Percentiles rank a stretch among this genome's conserved stretches.
phyloP scores from a whole-genome alignment of 169 alveolate species.

The Cryptosporidium andersoni region DNA sequence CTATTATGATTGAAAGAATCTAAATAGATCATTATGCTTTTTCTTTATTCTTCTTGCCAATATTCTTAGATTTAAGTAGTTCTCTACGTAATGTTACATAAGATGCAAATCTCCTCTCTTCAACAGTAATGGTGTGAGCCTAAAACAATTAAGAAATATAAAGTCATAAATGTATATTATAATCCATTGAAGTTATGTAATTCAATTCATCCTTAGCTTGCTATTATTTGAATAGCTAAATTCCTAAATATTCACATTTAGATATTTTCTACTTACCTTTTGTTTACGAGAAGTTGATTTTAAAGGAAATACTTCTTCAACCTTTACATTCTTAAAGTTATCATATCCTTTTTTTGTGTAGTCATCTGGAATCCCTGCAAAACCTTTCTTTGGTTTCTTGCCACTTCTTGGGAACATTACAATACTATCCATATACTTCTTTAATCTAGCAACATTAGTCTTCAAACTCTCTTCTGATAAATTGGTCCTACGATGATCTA shows the following conservation, averaged over 20 bases:
- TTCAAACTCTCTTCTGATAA: slow-evolving; percentile 91
- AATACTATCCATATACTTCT: slow-evolving; percentile 93
- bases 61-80: slow-evolving; percentile 23
- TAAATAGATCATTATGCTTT: too few species aligned
- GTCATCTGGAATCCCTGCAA: slow-evolving; percentile 91
- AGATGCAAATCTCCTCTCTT: slow-evolving; percentile 39
- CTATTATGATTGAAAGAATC: too few species aligned
- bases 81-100: slow-evolving; percentile 32
- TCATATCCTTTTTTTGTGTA: slow-evolving; percentile 81
- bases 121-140: slow-evolving; percentile 41
- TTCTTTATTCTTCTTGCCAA: slow-evolving; percentile 37
- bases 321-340: slow-evolving; percentile 27
- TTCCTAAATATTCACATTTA: not conserved
- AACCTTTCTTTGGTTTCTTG: slow-evolving; percentile 96
- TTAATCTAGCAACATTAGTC: slow-evolving; percentile 93
- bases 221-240: not conserved
- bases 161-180: not conserved
- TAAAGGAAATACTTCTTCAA: slow-evolving; percentile 49
- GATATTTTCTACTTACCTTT: slow-evolving; percentile 31
- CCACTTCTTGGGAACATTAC: slow-evolving; percentile 94
- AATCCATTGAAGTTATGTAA: not conserved
- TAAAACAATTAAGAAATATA: not conserved
- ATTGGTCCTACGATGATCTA: slow-evolving; percentile 98
- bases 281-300: not conserved
- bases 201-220: not conserved